Evolutionary conservation across 75 land plant genomes (phyloP), one percentile per base, ranked within the genome.

Genomic region (Cryptomeria japonica): DNA sequence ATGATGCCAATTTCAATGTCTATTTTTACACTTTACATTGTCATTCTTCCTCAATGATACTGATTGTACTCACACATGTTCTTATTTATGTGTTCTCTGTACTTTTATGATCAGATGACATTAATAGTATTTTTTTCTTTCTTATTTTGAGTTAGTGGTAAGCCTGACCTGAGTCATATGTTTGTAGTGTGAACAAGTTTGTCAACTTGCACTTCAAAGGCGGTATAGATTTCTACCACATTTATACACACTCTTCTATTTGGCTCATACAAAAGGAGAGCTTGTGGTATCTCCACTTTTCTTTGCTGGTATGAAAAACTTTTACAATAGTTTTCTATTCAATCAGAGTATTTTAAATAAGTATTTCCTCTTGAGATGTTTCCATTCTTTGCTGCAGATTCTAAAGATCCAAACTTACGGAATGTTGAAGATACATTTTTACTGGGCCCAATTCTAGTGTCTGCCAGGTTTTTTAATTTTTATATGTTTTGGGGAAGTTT

Each of bases 141-240:
- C 28, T 34, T 56, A 32, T 56, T 68, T 53, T 85, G 68, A 53
- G 64, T 55, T 56, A 39, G 25, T 42, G 42, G 37, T 64, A 38
- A 31, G 68, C 16, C 41, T 85, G 34, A 85, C 41, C 34, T 19
- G 25, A 34, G 41, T 85, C 25, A 85, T 55, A 36, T 47, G 36
- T 41, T 83, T 90, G 83, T 86, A 98, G 99, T 97, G 97, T 93
- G 97, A 98, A 93, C 94, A 98, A 84, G 94, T 98, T 78, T 98
- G 97, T 88, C 96, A 98, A 41, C 88, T 91, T 18, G 99, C 99
- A 56, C 88, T 98, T 73, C 83, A 91, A 72, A 95, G 99, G 84
- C 93, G 99, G 70, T 98, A 96, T 83, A 93, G 95, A 70, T 92
- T 98, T 42, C 70, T 98, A 86, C 99, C 99, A 56, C 96, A 98